phyloP scores from a whole-genome alignment of 495 filamentous ascomycete species.

The Xylaria nigripes region DNA sequence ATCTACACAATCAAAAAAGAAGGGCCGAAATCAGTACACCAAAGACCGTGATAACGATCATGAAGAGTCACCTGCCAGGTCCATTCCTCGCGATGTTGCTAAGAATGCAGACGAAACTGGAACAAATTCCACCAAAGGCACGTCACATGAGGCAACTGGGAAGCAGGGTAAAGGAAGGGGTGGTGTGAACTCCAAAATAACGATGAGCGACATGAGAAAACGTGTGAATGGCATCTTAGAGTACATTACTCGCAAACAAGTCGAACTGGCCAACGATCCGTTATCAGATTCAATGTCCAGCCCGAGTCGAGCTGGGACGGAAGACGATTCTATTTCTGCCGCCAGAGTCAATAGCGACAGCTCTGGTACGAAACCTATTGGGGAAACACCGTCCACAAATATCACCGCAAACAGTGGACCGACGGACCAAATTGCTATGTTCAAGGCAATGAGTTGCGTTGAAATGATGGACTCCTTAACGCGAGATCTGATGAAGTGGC shows the following conservation, averaged over 20 bases:
- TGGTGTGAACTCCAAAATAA: slow-evolving; percentile 56
- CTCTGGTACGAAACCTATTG: slow-evolving; percentile 4
- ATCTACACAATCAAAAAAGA: slow-evolving; percentile 56
- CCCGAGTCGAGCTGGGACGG: slow-evolving; percentile 11
- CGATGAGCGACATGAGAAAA: slow-evolving; percentile 86
- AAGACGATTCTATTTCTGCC: slow-evolving; percentile 9
- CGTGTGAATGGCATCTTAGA: slow-evolving; percentile 76
- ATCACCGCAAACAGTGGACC: slow-evolving; percentile 8
- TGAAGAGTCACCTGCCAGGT: slow-evolving; percentile 58
- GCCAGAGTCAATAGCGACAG: slow-evolving; percentile 29
- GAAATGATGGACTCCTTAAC: slow-evolving; percentile 81
- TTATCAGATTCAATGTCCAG: slow-evolving; percentile 15
- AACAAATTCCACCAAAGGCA: slow-evolving; percentile 19
- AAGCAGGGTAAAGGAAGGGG: slow-evolving; percentile 33
- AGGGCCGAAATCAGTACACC: slow-evolving; percentile 81
- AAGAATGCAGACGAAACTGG: slow-evolving; percentile 32
- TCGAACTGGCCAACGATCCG: slow-evolving; percentile 64
- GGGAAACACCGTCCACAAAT: slow-evolving; percentile 12
- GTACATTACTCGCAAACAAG: slow-evolving; percentile 82
- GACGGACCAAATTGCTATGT: slow-evolving; percentile 36
- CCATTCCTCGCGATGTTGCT: slow-evolving; percentile 55
- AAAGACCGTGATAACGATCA: slow-evolving; percentile 61
- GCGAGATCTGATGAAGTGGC: slow-evolving; percentile 69
- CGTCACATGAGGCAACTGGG: slow-evolving; percentile 17
- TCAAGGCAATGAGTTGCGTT: slow-evolving; percentile 59